Conservation (phyloP, 345 rosid species). For the Linum lewisii region DNA sequence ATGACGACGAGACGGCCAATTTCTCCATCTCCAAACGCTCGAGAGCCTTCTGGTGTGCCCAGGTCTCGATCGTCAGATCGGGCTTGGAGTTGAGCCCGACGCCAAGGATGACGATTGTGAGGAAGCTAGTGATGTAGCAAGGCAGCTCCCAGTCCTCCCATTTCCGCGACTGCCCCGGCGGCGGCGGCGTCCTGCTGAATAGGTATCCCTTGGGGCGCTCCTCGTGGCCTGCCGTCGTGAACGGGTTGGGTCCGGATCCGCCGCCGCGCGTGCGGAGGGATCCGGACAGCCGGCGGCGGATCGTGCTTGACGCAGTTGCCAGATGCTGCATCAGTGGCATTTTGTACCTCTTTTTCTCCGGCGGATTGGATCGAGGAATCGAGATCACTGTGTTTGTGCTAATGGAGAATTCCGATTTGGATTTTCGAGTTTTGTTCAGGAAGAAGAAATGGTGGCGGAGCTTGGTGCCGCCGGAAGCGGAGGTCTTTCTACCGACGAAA, state of each 20-base stretch:
- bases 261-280: constrained; percentile 27
- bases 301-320: constrained; percentile 31
- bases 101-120: constrained; percentile 87
- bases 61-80: constrained; percentile 96
- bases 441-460: too few species aligned
- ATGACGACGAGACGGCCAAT: constrained; percentile 15
- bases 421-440: too few species aligned
- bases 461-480: too few species aligned
- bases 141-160: constrained; percentile 99
- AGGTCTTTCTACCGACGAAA: too few species aligned
- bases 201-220: constrained; percentile 87
- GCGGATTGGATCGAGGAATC: background rate
- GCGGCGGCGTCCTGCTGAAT: constrained; percentile 62
- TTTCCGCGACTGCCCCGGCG: constrained; percentile 76
- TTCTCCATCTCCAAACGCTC: constrained; percentile 76
- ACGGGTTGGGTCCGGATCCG: constrained; percentile 53
- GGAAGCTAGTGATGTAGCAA: constrained; percentile 94
- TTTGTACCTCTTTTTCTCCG: background rate
- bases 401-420: background rate
- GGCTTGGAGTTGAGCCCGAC: constrained; percentile 98
- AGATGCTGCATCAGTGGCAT: constrained; percentile 9
- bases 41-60: constrained; percentile 97
- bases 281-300: constrained; percentile 62
- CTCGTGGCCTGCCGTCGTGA: constrained; percentile 81
- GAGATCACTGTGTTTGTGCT: background rate